Conservation (phyloP, 768 basidiomycete species). For the Gymnopilus junonius region DNA sequence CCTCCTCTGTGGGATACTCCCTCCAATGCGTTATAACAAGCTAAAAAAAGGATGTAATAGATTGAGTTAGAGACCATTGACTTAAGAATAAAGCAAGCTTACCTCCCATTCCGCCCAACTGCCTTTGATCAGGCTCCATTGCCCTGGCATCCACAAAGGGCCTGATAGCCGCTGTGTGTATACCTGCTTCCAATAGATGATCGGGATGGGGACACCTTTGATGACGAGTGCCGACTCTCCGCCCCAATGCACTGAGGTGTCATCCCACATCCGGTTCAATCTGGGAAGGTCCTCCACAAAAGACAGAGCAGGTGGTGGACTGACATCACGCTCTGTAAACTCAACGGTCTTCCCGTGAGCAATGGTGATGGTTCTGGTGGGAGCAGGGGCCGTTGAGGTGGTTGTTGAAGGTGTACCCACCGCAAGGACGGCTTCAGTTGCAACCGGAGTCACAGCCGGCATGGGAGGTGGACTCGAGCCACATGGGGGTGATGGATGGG, state of each 20-base stretch:
- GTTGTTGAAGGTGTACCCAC: not conserved
- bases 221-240: constrained; percentile 21
- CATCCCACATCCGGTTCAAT: constrained; percentile 32
- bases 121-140: not conserved
- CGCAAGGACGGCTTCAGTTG: not conserved
- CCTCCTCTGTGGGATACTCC: not conserved
- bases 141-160: not conserved
- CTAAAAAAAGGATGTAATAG: too few relatives aligned
- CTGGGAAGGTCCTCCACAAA: constrained; percentile 23
- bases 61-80: too few relatives aligned
- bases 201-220: constrained; percentile 13
- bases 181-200: constrained; percentile 23
- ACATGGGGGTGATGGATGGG: too few relatives aligned
- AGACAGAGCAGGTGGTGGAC: constrained; percentile 17
- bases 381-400: not conserved
- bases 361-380: not conserved
- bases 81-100: not conserved
- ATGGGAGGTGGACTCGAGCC: not conserved
- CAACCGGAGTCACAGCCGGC: not conserved
- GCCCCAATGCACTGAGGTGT: constrained; percentile 24
- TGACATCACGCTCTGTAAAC: constrained; percentile 12
- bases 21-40: not conserved
- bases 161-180: constrained; percentile 3
- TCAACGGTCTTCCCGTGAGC: not conserved
- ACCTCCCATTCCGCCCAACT: constrained; percentile 1